Conservation (phyloP, 495 filamentous ascomycete genomes). For the Lasiosphaeria ovina region DNA sequence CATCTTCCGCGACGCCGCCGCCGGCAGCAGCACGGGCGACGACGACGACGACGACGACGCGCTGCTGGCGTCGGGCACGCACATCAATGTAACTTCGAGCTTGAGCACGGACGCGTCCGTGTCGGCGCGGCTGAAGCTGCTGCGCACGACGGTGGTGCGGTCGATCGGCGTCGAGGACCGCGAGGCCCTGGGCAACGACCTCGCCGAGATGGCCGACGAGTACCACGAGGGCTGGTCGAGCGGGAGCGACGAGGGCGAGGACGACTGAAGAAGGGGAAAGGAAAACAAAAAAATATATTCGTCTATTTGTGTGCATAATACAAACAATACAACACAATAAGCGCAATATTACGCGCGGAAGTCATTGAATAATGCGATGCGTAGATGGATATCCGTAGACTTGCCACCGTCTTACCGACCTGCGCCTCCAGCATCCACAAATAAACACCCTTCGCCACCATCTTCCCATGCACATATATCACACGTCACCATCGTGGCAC, state of each 20-base stretch:
- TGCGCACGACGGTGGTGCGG: slow-evolving; percentile 59
- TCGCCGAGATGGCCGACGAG: slow-evolving; percentile 79
- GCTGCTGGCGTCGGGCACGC: slow-evolving; percentile 31
- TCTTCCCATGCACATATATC: too few relatives aligned
- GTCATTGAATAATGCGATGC: too few relatives aligned
- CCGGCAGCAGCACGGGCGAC: slow-evolving; percentile 11
- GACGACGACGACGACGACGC: slow-evolving; percentile 24
- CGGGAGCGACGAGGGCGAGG: slow-evolving; percentile 78
- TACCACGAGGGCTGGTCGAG: slow-evolving; percentile 91
- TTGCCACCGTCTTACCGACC: too few relatives aligned
- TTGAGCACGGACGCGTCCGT: slow-evolving; percentile 75
- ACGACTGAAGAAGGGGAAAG: slow-evolving; percentile 40
- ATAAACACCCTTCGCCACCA: too few relatives aligned
- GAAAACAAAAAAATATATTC: too few relatives aligned
- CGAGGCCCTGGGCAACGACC: slow-evolving; percentile 76
- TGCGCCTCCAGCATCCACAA: too few relatives aligned
- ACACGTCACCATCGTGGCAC: too few relatives aligned
- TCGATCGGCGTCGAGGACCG: slow-evolving; percentile 70
- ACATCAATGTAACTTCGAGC: slow-evolving; percentile 57
- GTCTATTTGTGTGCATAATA: too few relatives aligned
- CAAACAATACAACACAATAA: too few relatives aligned
- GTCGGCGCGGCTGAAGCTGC: slow-evolving; percentile 60
- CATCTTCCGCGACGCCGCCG: slow-evolving; percentile 50
- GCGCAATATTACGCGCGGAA: too few relatives aligned
- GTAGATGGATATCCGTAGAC: too few relatives aligned